A percentile compares a stretch with the other conserved stretches of the same genome.
These are phyloP conservation scores for Arabis hirsuta DNA, from an alignment of 345 rosid genomes.

Conservation along the genomic window DNA sequence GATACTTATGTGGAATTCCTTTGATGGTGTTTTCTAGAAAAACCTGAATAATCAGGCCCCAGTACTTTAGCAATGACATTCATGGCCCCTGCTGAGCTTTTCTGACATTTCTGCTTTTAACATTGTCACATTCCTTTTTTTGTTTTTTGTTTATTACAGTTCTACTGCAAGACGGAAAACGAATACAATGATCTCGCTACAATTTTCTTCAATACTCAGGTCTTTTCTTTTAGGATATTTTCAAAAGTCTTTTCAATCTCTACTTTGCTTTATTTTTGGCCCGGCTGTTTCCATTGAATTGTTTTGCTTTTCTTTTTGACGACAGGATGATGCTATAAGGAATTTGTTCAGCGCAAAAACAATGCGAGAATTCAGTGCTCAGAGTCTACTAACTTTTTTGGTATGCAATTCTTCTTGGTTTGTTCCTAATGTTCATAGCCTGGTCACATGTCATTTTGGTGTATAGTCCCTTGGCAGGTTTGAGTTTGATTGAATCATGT, in stretches of 20 bases:
- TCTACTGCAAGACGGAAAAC: constrained; percentile 77
- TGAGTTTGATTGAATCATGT: constrained; percentile 18
- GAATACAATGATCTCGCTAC: constrained; percentile 99
- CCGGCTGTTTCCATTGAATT: not conserved
- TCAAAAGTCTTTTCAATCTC: constrained; percentile 3
- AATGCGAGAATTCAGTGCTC: constrained; percentile 93
- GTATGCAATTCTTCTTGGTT: constrained; percentile 48
- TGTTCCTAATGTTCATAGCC: not conserved
- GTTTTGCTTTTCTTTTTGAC: constrained; percentile 10
- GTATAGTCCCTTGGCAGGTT: constrained; percentile 13
- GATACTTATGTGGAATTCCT: constrained; percentile 15
- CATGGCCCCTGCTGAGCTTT: constrained; percentile 9
- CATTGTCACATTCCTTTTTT: constrained; percentile 16
- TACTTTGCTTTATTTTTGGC: constrained; percentile 6
- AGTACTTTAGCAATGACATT: constrained; percentile 6
- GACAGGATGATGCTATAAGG: constrained; percentile 98
- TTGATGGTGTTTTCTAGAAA: constrained; percentile 15
- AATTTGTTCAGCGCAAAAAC: constrained; percentile 99
- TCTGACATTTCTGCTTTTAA: constrained; percentile 22
- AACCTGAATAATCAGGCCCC: not conserved
- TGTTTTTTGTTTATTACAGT: constrained; percentile 50
- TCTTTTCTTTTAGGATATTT: constrained; percentile 28
- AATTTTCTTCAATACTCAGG: constrained; percentile 98
- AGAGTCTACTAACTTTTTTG: constrained; percentile 90
- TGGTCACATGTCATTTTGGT: constrained; percentile 24